Conservation (phyloP, 768 basidiomycete species). For the Tulasnella sp. region DNA sequence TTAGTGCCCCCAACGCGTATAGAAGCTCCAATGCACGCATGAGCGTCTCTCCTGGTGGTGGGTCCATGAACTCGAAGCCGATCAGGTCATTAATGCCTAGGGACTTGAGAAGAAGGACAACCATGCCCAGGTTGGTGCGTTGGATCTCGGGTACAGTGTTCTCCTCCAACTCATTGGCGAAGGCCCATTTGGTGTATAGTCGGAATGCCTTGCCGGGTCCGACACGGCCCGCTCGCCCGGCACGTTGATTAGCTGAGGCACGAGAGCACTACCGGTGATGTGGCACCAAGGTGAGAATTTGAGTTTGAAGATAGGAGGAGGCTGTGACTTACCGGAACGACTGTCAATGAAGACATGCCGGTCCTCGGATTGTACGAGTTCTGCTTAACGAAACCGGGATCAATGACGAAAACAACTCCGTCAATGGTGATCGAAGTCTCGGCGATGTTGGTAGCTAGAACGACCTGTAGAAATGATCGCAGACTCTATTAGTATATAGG, state of each 20-base stretch:
- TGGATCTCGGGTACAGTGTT: constrained; percentile 99
- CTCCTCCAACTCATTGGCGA: constrained; percentile 86
- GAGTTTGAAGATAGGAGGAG: background rate
- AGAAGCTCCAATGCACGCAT: constrained; percentile 88
- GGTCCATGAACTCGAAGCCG: constrained; percentile 97
- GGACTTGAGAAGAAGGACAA: constrained; percentile 88
- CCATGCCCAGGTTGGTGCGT: constrained; percentile 93
- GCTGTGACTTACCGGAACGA: constrained; percentile 70
- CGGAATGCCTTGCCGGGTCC: constrained; percentile 97
- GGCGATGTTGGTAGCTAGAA: constrained; percentile 98
- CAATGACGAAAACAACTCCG: constrained; percentile 97
- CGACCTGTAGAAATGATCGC: constrained; percentile 39
- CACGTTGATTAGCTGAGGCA: constrained; percentile 94
- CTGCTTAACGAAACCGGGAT: constrained; percentile 98
- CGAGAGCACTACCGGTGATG: constrained; percentile 64
- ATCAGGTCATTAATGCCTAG: constrained; percentile 97
- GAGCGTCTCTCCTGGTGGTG: constrained; percentile 93
- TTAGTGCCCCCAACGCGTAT: constrained; percentile 91
- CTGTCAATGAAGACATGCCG: constrained; percentile 93
- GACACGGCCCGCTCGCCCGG: constrained; percentile 93
- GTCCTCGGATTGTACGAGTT: constrained; percentile 98
- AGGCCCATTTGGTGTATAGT: constrained; percentile 99
- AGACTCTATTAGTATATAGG: background rate
- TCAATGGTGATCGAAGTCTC: constrained; percentile 99
- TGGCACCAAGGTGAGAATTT: constrained; percentile 3